Base-by-base conservation (phyloP, 2,329 filamentous ascomycete genomes). In the Plectosphaerella plurivora region DNA sequence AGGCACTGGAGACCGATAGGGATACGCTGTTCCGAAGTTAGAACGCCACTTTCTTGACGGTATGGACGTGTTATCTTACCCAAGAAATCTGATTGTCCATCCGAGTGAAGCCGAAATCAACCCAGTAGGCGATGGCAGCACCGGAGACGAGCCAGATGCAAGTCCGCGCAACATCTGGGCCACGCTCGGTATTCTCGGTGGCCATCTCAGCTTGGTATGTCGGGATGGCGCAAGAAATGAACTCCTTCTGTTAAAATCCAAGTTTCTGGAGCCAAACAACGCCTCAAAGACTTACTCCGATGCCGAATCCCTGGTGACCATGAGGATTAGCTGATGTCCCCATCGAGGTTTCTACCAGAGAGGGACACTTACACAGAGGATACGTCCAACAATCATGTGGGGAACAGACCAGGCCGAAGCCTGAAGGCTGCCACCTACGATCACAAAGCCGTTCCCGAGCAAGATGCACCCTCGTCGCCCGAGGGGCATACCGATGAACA, bases 141-240 rank as follows among this genome's bases (percentile, higher is more conserved):
- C 53, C 53, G 8, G 50, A 52, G 28, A 55, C 48, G n/a, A 55
- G 48, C 24, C 52, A 55, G 22, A 51, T 45, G 35, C 53, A 55
- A 5, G 53, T 55, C 10, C 52, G 47, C 24, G 53, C 53, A 9
- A 55, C 53, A 16, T 55, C 53, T 3, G 53, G 53, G 8, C 51
- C 53, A 16, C 53, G 50, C n/a, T 52, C 42, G 9, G 45, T 25
- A 20, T 47, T 47, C 28, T 35, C 28, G 7, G 45, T 46, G n/a
- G 28, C 39, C 50, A 55, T 52, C 35, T 55, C 53, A 14, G 53
- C 53, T 25, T 55, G 53, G 37, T 49, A 55, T 11, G 53, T 55
- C 22, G 53, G 53, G 22, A 55, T 55, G 3, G 53, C 52, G 48
- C 53, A 55, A 4, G 53, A 55, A 35, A 55, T 55, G 24, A 55